Evolutionary conservation across 805 yeast genomes (phyloP).

Genomic region (Metschnikowia dekortorum): DNA sequence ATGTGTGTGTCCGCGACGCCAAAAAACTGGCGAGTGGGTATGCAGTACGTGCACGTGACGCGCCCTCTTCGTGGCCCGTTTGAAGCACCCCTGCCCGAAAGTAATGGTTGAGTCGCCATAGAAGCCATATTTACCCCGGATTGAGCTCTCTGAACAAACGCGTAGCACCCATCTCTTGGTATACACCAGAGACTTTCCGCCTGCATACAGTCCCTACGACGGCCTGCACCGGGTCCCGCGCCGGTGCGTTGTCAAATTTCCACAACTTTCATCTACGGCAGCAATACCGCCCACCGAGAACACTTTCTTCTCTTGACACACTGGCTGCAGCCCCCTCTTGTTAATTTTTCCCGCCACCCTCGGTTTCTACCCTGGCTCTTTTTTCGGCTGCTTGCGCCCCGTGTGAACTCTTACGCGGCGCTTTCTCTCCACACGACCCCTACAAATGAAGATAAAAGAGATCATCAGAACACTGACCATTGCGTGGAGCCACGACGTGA

Average conservation of each 20-base stretch:
- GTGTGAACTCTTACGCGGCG: background rate
- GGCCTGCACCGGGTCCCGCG: background rate
- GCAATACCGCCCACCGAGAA: constrained; percentile 1
- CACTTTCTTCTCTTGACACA: constrained; percentile 1
- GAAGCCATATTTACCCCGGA: too few species aligned
- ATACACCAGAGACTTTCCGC: background rate
- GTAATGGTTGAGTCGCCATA: too few species aligned
- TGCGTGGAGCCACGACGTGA: constrained; percentile 82
- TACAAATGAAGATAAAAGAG: constrained; percentile 60
- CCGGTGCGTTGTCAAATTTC: constrained; percentile 5
- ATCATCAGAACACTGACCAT: constrained; percentile 85
- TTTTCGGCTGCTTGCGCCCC: background rate
- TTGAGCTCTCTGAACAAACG: too few species aligned
- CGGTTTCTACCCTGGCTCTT: background rate
- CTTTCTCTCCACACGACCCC: background rate
- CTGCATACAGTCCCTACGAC: background rate
- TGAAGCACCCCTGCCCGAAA: too few species aligned
- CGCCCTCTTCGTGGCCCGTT: too few species aligned
- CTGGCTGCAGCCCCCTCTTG: background rate
- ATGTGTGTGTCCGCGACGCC: too few species aligned
- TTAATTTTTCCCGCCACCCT: background rate
- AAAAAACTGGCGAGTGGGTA: too few species aligned
- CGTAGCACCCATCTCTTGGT: too few species aligned
- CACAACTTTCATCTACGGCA: background rate
- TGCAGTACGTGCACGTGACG: too few species aligned